Base-by-base conservation (phyloP, 164 flowering plant species). In the Vitis amurensis region DNA sequence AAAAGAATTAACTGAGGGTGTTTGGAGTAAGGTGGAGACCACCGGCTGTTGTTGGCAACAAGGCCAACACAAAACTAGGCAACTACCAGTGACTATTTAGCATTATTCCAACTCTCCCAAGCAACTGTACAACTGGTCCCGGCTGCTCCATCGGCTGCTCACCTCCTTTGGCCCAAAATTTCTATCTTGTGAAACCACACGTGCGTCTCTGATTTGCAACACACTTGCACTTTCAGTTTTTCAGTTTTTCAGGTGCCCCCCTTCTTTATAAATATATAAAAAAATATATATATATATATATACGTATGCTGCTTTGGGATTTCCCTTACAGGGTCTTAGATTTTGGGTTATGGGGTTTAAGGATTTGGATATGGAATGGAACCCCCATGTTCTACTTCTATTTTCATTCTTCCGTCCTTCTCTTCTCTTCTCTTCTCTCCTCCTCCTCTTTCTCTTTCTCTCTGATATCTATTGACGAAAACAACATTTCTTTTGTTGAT, bases 211-310 rank as follows among this genome's bases (percentile, higher is more conserved):
- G 59, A 16, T 63, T 63, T 10, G 30, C 67, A 23, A 68, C 59
- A 57, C 9, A 23, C 52, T 70, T 57, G 57, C 58, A 29, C 59
- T 74, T 52, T 73, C 63, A 66, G 75, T 72, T 73, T 74, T 52
- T 73, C 63, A 66, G 75, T 72, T 73, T 6, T 37, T 75, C 79
- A 73, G 75, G 77, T 74, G 72, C 59, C 27, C 59, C 16, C 63
- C 16, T 11, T 14, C 29, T 64, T 1, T 66, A 5, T 49, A 13
- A 55, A 11, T 59, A 9, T 50, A 13, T 47, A 17, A 2, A 37
- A 4, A 3, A 4, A 37, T 6, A 37, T 37, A 17, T 17, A 17
- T 17, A 17, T 37, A 3, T 37, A 37, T 6, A 37, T 37, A 37
- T 37, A 37, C 44, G 6, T 37, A 37, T 37, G 44, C 44, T 6